phyloP scores from a whole-genome alignment of 495 filamentous ascomycete species.

The Penicillium coprophilum region DNA sequence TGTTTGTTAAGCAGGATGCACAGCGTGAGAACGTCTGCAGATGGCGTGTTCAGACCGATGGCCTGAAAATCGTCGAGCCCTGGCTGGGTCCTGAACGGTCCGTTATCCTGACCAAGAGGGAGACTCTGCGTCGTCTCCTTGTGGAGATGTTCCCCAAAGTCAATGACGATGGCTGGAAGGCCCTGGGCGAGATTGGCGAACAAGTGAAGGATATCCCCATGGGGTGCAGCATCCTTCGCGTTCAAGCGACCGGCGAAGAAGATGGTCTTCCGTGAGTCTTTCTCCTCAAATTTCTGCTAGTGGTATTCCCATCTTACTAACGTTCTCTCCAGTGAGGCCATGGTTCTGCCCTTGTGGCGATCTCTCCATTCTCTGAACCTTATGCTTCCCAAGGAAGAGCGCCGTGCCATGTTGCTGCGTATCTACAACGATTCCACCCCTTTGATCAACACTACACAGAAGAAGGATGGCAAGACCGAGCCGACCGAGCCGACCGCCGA shows the following conservation, averaged over 20 bases:
- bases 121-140: conserved; percentile 74
- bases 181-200: conserved; percentile 83
- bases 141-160: conserved; percentile 96
- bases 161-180: conserved; percentile 61
- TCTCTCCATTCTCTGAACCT: conserved; percentile 83
- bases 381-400: conserved; percentile 96
- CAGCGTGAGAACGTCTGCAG: conserved; percentile 79
- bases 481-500: conserved; percentile 24
- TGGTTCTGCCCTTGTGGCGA: conserved; percentile 90
- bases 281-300: neutral
- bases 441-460: conserved; percentile 52
- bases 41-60: conserved; percentile 95
- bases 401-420: conserved; percentile 85
- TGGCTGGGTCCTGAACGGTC: conserved; percentile 79
- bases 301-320: conserved; percentile 17
- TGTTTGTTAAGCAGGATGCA: conserved; percentile 96
- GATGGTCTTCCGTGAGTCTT: conserved; percentile 63
- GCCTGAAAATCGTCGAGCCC: conserved; percentile 79
- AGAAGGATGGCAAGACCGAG: conserved; percentile 34
- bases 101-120: conserved; percentile 69
- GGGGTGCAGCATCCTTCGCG: conserved; percentile 86
- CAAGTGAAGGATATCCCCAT: conserved; percentile 74
- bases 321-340: conserved; percentile 57
- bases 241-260: conserved; percentile 67
- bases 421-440: conserved; percentile 84